These are phyloP conservation scores for Oenanthe sinensis DNA, from an alignment of 129 eudicot genomes.

Conservation along the genomic window DNA sequence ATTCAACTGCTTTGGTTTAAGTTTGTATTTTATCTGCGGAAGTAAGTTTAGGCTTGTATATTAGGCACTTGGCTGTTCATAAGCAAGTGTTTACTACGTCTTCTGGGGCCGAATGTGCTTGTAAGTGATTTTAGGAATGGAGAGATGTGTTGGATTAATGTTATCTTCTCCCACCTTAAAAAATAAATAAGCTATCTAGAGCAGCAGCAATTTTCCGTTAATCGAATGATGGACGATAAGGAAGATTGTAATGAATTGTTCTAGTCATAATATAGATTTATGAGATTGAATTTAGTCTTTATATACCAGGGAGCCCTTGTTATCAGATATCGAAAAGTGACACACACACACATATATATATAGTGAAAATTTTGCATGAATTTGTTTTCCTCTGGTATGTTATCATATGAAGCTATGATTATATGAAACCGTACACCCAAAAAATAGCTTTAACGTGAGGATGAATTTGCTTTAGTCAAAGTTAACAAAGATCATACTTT, in stretches of 20 bases:
- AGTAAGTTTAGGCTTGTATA: neutral
- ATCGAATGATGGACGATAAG: neutral
- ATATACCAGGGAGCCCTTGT: neutral
- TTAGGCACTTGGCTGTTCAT: neutral
- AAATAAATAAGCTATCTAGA: neutral
- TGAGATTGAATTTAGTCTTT: neutral
- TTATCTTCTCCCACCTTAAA: neutral
- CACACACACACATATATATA: too few relatives aligned
- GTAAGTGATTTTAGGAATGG: neutral
- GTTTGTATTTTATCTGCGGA: neutral
- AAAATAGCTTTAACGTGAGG: neutral
- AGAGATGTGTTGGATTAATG: neutral
- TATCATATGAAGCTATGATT: neutral
- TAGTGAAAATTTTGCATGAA: neutral
- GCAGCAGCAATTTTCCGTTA: neutral
- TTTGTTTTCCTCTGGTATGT: neutral
- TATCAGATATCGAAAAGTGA: neutral
- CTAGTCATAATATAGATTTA: neutral
- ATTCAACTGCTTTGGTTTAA: neutral
- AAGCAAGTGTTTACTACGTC: neutral
- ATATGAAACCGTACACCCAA: neutral
- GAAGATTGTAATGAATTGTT: neutral
- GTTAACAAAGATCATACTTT: neutral
- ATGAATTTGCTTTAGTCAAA: neutral
- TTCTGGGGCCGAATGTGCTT: neutral